Evolutionary conservation across 1,139 yeast species (phyloP), one percentile per base, ranked within the genome.

Genomic region (Ashbya aceris): DNA sequence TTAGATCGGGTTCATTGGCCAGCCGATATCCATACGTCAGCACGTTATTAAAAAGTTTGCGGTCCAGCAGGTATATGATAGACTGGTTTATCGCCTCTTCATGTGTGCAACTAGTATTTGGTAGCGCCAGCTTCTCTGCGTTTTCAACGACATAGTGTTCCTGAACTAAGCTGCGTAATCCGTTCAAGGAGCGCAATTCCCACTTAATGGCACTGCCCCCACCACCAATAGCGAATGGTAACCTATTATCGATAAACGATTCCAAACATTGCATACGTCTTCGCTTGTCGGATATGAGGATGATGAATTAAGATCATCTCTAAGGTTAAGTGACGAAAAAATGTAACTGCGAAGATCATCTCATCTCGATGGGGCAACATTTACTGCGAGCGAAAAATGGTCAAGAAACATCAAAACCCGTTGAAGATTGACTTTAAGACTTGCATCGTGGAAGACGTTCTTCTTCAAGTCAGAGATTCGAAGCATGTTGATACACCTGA

Each of bases 391-490:
- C 13, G 31, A n/a, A n/a, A 29, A 32, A 63, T 65, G 68, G 68
- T 62, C 3, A 65, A 65, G 42, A 65, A 63, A 46, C 45, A 43
- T 10, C 39, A 43, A 13, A 64, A 61, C 42, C 60, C 60, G 5
- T 39, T 60, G 9, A 56, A 57, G 14, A 70, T 73, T 7, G 81
- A 81, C 54, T 71, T 74, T 40, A 67, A 68, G 31, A 65, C 58
- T 8, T 71, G 80, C 7, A 60, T 74, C 0, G 59, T 79, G 3
- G 73, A 74, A 46, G 69, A 66, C 0, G 56, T 61, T 8, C 63
- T 80, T 20, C 66, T 72, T 45, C 83, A 79, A 49, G 59, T 80
- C 2, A 62, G 70, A 43, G 61, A 64, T 39, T 53, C 52, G 2
- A 53, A 50, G 6, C 45, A 47, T 1, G 49, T 53, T 1, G 49